Base-by-base conservation (phyloP, 768 basidiomycete genomes). In the Pleurotus tuber-regium region DNA sequence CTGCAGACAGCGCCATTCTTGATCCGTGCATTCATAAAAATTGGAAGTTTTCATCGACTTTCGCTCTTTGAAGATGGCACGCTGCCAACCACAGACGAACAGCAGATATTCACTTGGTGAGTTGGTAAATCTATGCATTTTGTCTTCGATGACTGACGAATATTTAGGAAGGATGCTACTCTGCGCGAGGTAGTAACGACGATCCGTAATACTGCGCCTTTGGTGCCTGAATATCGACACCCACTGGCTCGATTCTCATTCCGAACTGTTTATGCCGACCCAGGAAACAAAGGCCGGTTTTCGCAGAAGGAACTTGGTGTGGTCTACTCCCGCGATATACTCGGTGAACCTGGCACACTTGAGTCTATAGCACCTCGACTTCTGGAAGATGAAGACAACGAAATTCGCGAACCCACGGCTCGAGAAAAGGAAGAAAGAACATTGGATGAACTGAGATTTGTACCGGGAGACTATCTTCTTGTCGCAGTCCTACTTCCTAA, bases 191-290 rank as follows among this genome's bases (percentile, higher is more conserved):
- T 92, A 36, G 66, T 92, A 51, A 87, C 87, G 2, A 86, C 84
- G 16, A 79, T 92, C 2, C 87, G 90, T 61, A 81, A 81, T 59
- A 75, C 82, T 21, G 82, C 86, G 2, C 86, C 89, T 3, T 76
- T 75, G 46, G 72, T 83, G 28, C 68, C 80, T 21, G 89, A 91
- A 70, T 86, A 87, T 66, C 82, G 84, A 44, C 89, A 92, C 63
- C 88, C 90, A 4, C 82, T 90, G 29, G 89, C 87, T 0, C 83
- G 87, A 19, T 92, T 87, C 68, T 80, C 83, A 6, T 92, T 92
- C 76, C 80, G 86, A 31, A 82, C 87, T 7, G 80, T 92, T 43
- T 91, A 86, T 56, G 87, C 87, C 3, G 90, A 91, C 63, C 73
- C 83, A 7, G 76, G 79, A 4, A 82, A 80, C 65, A 83, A 85